Conservation (phyloP, 1,284 basidiomycete genomes). For the Cryptococcus sp. region DNA sequence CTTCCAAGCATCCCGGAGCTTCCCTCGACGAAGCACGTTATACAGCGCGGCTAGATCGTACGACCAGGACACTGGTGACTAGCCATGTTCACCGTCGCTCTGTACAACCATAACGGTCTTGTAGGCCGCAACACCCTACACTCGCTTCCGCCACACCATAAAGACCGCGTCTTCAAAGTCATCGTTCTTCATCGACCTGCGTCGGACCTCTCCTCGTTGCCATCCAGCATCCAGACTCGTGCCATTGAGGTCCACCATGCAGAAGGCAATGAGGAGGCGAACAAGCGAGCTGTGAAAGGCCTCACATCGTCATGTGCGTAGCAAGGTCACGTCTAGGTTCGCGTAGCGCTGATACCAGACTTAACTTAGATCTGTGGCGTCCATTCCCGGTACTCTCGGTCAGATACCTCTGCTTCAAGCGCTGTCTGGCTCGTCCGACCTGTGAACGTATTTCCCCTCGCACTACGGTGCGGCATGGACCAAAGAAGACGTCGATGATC, state of each 20-base stretch:
- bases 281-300: neutral
- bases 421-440: too few species aligned
- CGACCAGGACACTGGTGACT: too few species aligned
- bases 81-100: neutral
- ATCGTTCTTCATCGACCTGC: conserved; percentile 17
- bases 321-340: neutral
- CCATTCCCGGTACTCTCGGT: too few species aligned
- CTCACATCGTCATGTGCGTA: conserved; percentile 3
- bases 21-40: too few species aligned
- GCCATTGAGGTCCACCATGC: conserved; percentile 7
- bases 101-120: conserved; percentile 3
- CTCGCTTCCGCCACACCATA: conserved; percentile 2
- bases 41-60: too few species aligned
- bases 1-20: too few species aligned
- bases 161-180: conserved; percentile 11
- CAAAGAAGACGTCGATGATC: too few species aligned
- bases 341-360: neutral
- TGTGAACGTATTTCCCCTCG: too few species aligned
- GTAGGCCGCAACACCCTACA: conserved; percentile 5
- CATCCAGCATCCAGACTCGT: conserved; percentile 11
- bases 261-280: conserved; percentile 1
- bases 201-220: conserved; percentile 13
- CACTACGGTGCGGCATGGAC: too few species aligned
- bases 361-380: neutral
- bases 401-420: too few species aligned